A percentile compares a stretch with the other conserved stretches of the same genome.
Conservation (phyloP, 1,139 yeast species). For the Barnettozyma hawaiiensis region DNA sequence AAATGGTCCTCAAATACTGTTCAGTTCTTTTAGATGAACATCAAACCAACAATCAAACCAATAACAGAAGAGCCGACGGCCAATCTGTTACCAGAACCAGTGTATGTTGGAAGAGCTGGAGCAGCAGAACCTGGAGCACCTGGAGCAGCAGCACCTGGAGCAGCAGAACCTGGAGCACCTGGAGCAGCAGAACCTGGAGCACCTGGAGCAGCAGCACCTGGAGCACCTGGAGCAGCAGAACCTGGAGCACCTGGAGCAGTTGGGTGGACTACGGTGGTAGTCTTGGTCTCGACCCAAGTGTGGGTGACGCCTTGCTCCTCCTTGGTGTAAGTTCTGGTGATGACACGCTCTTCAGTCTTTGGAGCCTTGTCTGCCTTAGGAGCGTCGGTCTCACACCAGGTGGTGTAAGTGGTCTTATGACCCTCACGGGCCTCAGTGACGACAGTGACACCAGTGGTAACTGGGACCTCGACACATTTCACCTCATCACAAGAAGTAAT, state of each 20-base stretch:
- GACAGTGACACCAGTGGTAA: conserved; percentile 10
- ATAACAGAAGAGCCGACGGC: conserved; percentile 2
- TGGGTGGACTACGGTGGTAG: background rate
- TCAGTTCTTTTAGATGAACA: conserved; percentile 2
- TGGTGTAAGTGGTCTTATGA: conserved; percentile 1
- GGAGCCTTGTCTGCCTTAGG: background rate
- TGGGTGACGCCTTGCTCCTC: background rate
- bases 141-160: background rate
- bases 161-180: background rate
- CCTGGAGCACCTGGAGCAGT: too few relatives aligned
- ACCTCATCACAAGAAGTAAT: conserved; percentile 9
- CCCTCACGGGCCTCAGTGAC: background rate
- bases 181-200: background rate
- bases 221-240: too few relatives aligned
- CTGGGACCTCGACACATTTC: conserved; percentile 13
- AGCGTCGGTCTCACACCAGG: conserved; percentile 7
- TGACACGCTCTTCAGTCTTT: background rate
- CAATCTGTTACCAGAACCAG: conserved; percentile 5
- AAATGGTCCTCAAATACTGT: background rate
- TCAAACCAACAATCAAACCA: conserved; percentile 1
- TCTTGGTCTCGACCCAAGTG: background rate
- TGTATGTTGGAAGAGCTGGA: conserved; percentile 1
- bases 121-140: background rate
- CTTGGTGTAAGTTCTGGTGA: conserved; percentile 1
- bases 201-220: too few relatives aligned